These are phyloP conservation scores for Penicillium brevicompactum DNA, from an alignment of 2,329 filamentous ascomycete species.

Conservation along the genomic window DNA sequence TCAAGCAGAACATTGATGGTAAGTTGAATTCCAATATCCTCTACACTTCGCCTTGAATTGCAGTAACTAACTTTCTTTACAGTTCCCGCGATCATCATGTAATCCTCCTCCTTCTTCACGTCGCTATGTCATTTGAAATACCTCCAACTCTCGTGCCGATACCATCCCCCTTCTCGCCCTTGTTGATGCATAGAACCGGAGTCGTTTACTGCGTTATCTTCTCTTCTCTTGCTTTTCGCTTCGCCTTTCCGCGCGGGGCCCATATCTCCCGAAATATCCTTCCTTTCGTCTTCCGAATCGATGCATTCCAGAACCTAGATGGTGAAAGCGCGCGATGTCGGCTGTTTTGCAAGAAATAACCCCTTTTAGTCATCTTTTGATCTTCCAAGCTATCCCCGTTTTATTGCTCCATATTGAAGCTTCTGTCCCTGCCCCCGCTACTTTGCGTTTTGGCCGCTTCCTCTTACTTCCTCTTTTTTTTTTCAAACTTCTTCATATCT, in stretches of 20 bases:
- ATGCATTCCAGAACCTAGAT: slow-evolving; percentile 34
- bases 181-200: slow-evolving; percentile 41
- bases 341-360: slow-evolving; percentile 23
- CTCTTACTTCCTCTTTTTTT: slow-evolving; percentile 10
- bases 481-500: slow-evolving; percentile 8
- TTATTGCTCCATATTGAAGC: slow-evolving; percentile 9
- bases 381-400: slow-evolving; percentile 7
- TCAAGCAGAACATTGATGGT: slow-evolving; percentile 96
- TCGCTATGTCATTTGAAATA: slow-evolving; percentile 30
- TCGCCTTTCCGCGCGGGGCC: slow-evolving; percentile 15
- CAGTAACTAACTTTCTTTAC: slow-evolving; percentile 10
- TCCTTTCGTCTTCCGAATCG: slow-evolving; percentile 18
- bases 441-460: slow-evolving; percentile 12
- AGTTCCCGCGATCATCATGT: slow-evolving; percentile 55
- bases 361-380: slow-evolving; percentile 24
- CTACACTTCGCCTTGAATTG: neutral
- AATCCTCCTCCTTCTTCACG: slow-evolving; percentile 33
- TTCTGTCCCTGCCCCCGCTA: slow-evolving; percentile 16
- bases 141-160: slow-evolving; percentile 22
- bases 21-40: slow-evolving; percentile 31
- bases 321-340: slow-evolving; percentile 28
- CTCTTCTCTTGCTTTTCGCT: slow-evolving; percentile 24
- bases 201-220: slow-evolving; percentile 37
- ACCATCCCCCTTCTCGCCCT: slow-evolving; percentile 27
- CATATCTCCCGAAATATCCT: slow-evolving; percentile 15